These are phyloP conservation scores for Myxozyma neotropica DNA, from an alignment of 805 yeast genomes.

Conservation along the genomic window DNA sequence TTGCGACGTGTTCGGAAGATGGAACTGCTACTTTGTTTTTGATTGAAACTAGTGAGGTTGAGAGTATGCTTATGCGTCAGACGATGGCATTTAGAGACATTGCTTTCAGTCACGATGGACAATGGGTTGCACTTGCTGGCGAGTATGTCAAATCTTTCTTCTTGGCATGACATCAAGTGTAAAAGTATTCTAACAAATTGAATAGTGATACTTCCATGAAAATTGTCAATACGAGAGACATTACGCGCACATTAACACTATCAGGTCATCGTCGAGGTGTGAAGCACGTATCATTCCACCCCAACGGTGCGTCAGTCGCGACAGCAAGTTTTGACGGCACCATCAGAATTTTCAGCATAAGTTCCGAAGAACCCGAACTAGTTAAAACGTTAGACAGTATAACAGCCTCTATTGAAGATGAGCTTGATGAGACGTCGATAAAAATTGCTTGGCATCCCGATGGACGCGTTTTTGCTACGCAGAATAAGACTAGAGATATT, in stretches of 20 bases:
- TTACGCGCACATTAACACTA: conserved; percentile 47
- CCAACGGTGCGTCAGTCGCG: conserved; percentile 39
- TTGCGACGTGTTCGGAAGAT: conserved; percentile 51
- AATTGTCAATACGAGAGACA: conserved; percentile 41
- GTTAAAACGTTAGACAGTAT: conserved; percentile 38
- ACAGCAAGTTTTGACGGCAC: conserved; percentile 43
- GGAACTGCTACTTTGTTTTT: conserved; percentile 44
- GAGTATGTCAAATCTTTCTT: conserved; percentile 34
- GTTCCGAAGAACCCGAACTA: conserved; percentile 34
- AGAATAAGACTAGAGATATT: conserved; percentile 51
- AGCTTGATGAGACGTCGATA: conserved; percentile 52
- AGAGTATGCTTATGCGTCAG: conserved; percentile 37
- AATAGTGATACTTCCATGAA: conserved; percentile 39
- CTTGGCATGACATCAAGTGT: neutral
- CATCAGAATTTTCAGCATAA: conserved; percentile 40
- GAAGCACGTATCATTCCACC: conserved; percentile 51
- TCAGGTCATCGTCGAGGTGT: conserved; percentile 51
- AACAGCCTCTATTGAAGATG: conserved; percentile 38
- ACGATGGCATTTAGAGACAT: conserved; percentile 43
- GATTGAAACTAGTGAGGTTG: conserved; percentile 34
- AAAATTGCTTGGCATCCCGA: conserved; percentile 69
- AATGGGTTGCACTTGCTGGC: conserved; percentile 43
- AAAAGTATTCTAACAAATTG: neutral
- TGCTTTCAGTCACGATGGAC: conserved; percentile 43
- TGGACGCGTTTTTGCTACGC: conserved; percentile 71